Base-by-base conservation (phyloP, 441 rosid genomes). In the Rhodomyrtus psidioides region DNA sequence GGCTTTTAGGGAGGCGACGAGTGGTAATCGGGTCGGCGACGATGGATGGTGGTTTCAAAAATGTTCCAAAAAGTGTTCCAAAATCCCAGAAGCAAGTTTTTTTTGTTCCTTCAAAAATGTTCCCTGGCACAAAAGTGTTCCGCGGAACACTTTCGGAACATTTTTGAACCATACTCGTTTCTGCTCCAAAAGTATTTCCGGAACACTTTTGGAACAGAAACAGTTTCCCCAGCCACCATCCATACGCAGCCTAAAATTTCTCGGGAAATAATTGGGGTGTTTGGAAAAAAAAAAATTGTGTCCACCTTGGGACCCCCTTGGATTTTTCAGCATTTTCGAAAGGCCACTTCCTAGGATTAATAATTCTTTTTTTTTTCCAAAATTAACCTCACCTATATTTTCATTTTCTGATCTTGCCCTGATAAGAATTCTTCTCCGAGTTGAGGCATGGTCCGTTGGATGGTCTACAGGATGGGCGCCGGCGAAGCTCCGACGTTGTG, bases 401-500 rank as follows among this genome's bases (percentile, higher is more conserved):
- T 28, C 28, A 7, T 60, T 28, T 16, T 60, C 12, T 0, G 1
- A 28, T 28, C 28, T 16, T 28, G 6, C 12, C 42, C 12, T 16
- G 8, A 28, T 60, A 60, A 16, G 74, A 16, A 60, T 4, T 28
- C 74, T 60, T 60, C 42, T 60, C 23, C 21, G 19, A 60, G 3
- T 60, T 14, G 39, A 0, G 12, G 16, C 5, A 12, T 28, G 42
- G 12, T 60, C 5, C 5, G 5, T 30, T 2, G 19, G 15, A 59
- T 59, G 65, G 34, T 59, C 1, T 27, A 30, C 65, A 2, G 13
- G 4, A 27, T 14, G 34, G 34, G 15, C 9, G 34, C 19, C 3
- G 12, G 5, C 16, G 3, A 60, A 16, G 34, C 3, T 28, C 21
- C 19, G 0, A 28, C 12, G 1, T 1, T 1, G 75, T 21, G 1